These are phyloP conservation scores for Allomyces macrogynus DNA, from an alignment of 192 early-diverging fungal genomes.

Conservation along the genomic window DNA sequence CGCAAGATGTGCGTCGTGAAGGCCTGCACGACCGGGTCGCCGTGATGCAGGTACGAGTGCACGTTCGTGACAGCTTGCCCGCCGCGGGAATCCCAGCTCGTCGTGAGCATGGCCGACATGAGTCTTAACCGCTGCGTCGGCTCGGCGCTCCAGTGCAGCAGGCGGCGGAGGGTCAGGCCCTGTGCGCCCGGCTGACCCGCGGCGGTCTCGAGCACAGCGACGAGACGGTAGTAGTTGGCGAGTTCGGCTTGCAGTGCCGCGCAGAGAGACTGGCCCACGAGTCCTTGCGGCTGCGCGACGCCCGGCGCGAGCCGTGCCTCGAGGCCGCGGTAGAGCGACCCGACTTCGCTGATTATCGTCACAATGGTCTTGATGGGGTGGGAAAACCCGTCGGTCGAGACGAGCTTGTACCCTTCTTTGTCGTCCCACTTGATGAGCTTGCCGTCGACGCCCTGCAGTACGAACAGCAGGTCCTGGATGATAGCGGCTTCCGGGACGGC, in stretches of 20 bases:
- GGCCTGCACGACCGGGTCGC: constrained; percentile 67
- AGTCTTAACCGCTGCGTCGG: constrained; percentile 53
- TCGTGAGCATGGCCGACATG: constrained; percentile 41
- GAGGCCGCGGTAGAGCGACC: constrained; percentile 50
- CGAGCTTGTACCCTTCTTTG: constrained; percentile 28
- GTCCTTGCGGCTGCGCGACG: constrained; percentile 5
- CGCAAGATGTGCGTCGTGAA: constrained; percentile 57
- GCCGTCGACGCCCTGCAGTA: constrained; percentile 89
- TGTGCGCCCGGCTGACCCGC: constrained; percentile 23
- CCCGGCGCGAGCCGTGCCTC: constrained; percentile 5
- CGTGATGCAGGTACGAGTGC: constrained; percentile 67
- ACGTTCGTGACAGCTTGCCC: constrained; percentile 53
- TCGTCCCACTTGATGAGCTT: constrained; percentile 47
- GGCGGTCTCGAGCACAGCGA: constrained; percentile 53
- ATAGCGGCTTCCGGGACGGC: constrained; percentile 37
- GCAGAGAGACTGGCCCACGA: constrained; percentile 49
- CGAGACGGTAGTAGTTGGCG: constrained; percentile 62
- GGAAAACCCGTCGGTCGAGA: constrained; percentile 22
- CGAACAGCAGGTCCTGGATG: constrained; percentile 69
- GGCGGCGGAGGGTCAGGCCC: constrained; percentile 51
- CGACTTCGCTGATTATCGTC: constrained; percentile 48
- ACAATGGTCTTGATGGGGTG: constrained; percentile 46
- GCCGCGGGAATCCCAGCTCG: constrained; percentile 29
- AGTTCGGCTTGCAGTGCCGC: constrained; percentile 61
- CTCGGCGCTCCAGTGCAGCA: constrained; percentile 70